Base-by-base conservation (phyloP, 176 grass and related monocot genomes). In the Avena eriantha region DNA sequence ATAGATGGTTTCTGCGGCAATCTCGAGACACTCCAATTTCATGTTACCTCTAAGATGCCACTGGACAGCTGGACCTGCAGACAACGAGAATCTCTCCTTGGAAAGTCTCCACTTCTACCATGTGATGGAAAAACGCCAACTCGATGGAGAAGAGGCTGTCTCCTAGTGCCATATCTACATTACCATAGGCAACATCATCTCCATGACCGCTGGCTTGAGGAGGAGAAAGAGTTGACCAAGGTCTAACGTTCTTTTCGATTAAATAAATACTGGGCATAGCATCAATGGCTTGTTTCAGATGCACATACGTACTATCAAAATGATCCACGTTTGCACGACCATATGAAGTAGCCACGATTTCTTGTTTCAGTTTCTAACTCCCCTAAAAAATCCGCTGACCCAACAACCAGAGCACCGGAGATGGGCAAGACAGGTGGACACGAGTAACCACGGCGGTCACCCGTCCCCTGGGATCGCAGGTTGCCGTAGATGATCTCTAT, bases 31-130 rank as follows among this genome's bases (percentile, higher is more conserved):
- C 29, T 29, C 29, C 29, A 29, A 29, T 29, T 29, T 29, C 29
- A 29, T 29, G 29, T 29, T 29, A 29, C 29, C 29, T 29, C 18
- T 29, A 65, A 72, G 69, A 46, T 46, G 41, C 39, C 69, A 24
- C 43, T 73, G n/a, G 45, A 74, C n/a, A 74, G 22, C 71, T 74
- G 71, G 13, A 49, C n/a, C 71, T 16, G 46, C n/a, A 73, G 70
- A 22, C 70, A 24, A 12, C 12, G 5, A 46, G 69, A 72, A 72
- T 72, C 69, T 73, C 70, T 73, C 43, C n/a, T 14, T n/a, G 29
- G 6, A 1, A 67, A 67, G 64, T 29, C 41, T 43, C 36, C 22
- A 21, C 11, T 48, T 73, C 43, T 73, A 29, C 29, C 29, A 29
- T 29, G 29, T 29, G 29, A 29, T 29, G 29, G 29, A 29, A 29